Conservation (phyloP, 352 stramenopile genomes). For the Globisporangium splendens region DNA sequence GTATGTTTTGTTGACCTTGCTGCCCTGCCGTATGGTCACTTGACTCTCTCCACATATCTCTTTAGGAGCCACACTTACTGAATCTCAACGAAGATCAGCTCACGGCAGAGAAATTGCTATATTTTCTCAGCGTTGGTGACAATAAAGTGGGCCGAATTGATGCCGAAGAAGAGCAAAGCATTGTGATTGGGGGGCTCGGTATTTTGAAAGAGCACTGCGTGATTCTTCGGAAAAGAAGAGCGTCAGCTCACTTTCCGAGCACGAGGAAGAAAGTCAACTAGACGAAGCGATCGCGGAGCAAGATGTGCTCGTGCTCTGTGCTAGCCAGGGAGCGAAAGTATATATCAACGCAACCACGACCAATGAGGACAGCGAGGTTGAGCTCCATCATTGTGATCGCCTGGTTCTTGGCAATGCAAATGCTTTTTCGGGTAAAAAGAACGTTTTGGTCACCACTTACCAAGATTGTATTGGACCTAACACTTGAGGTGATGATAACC, state of each 20-base stretch:
- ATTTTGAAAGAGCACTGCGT: constrained; percentile 78
- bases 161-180: constrained; percentile 60
- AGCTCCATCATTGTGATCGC: constrained; percentile 62
- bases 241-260: not conserved
- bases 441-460: not conserved
- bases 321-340: constrained; percentile 44
- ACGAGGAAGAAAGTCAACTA: constrained; percentile 2
- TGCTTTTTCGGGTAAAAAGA: constrained; percentile 50
- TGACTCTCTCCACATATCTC: not conserved
- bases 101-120: constrained; percentile 81
- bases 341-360: constrained; percentile 70
- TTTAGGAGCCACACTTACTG: constrained; percentile 67
- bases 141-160: constrained; percentile 71
- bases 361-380: constrained; percentile 24
- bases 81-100: constrained; percentile 88
- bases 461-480: not conserved
- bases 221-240: constrained; percentile 21
- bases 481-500: not conserved
- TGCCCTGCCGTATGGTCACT: not conserved
- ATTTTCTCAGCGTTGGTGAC: constrained; percentile 59
- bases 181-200: constrained; percentile 73
- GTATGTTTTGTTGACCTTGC: constrained; percentile 13
- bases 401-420: constrained; percentile 77
- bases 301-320: constrained; percentile 29
- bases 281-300: not conserved